Percentiles rank a stretch among this genome's conserved stretches.
Evolutionary conservation across 257 asterid genomes (phyloP).

Genomic region (Scutellaria galericulata): DNA sequence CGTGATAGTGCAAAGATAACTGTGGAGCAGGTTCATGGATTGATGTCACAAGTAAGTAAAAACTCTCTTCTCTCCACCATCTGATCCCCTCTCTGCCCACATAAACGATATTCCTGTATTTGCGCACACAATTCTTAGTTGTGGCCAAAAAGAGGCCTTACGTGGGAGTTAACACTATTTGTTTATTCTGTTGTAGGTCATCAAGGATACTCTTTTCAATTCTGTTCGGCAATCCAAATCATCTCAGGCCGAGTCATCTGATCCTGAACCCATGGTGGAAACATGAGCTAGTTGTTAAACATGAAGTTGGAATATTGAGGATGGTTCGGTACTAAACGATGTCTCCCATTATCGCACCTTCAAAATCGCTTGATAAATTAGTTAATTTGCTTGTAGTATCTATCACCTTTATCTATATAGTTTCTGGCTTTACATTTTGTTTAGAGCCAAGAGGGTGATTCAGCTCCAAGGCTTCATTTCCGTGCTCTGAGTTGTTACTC

Average conservation of each 20-base stretch:
- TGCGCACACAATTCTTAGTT: neutral
- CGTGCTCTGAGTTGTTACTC: constrained; percentile 16
- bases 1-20: constrained; percentile 96
- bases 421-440: constrained; percentile 3
- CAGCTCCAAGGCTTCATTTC: neutral
- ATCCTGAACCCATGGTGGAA: constrained; percentile 94
- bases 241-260: constrained; percentile 60
- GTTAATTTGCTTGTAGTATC: neutral
- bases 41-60: constrained; percentile 91
- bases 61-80: neutral
- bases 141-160: neutral
- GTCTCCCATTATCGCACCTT: neutral
- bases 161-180: neutral
- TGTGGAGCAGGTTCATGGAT: constrained; percentile 97
- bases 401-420: neutral
- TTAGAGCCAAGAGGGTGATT: constrained; percentile 14
- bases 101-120: too few relatives aligned
- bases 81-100: too few relatives aligned
- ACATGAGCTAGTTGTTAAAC: constrained; percentile 43
- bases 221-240: constrained; percentile 70
- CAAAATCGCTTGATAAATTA: neutral
- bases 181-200: constrained; percentile 57
- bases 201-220: constrained; percentile 93
- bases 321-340: constrained; percentile 7
- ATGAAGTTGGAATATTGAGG: neutral